These are phyloP conservation scores for Sphagnum tenellum DNA, from an alignment of 225 moss, liverwort and hornwort species.

Conservation along the genomic window DNA sequence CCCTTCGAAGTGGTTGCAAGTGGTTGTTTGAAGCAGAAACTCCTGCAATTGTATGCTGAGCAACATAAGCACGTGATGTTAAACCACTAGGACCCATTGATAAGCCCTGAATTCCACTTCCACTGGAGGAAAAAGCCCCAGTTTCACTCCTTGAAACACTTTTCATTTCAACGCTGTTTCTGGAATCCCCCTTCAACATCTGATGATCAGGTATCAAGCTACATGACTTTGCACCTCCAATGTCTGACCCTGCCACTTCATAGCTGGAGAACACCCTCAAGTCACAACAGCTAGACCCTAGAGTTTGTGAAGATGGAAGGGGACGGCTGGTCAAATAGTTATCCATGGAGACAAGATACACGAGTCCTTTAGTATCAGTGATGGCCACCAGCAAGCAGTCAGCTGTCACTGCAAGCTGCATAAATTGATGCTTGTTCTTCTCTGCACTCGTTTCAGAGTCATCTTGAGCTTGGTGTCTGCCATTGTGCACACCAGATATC, in stretches of 20 bases:
- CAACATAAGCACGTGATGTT: conserved; percentile 50
- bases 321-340: conserved; percentile 45
- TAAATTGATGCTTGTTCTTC: conserved; percentile 10
- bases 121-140: conserved; percentile 11
- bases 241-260: conserved; percentile 74
- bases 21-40: conserved; percentile 14
- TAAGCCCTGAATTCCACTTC: background rate
- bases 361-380: conserved; percentile 54
- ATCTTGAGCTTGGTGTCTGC: background rate
- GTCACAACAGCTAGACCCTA: conserved; percentile 7
- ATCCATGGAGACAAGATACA: conserved; percentile 68
- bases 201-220: conserved; percentile 39
- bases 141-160: conserved; percentile 11
- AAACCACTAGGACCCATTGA: conserved; percentile 66
- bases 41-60: conserved; percentile 25
- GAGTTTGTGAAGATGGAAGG: background rate
- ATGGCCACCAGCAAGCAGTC: conserved; percentile 66
- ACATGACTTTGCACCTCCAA: conserved; percentile 24
- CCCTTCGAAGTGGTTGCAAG: conserved; percentile 43
- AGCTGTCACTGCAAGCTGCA: conserved; percentile 44
- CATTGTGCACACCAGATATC: background rate
- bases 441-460: background rate
- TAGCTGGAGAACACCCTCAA: conserved; percentile 47
- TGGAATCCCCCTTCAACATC: conserved; percentile 36
- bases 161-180: background rate